A percentile compares a stretch with the other conserved stretches of the same genome.
phyloP scores from a whole-genome alignment of 73 alveolate species.

The Tetrahymena malaccensis region DNA sequence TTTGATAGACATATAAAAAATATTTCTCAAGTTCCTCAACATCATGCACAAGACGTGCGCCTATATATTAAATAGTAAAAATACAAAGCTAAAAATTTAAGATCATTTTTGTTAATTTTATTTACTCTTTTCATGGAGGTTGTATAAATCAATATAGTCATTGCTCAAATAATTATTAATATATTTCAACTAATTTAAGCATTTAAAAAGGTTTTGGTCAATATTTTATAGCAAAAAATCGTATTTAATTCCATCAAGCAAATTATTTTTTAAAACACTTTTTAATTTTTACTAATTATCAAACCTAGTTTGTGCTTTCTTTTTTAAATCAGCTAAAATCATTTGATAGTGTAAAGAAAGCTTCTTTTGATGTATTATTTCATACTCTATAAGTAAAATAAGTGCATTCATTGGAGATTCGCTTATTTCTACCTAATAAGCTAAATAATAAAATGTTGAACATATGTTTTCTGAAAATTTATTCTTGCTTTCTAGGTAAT shows the following conservation, averaged over 20 bases:
- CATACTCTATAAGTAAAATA: background rate
- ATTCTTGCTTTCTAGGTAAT: background rate
- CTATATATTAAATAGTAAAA: background rate
- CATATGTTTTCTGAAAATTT: background rate
- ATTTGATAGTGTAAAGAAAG: background rate
- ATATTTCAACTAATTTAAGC: background rate
- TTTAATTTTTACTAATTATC: background rate
- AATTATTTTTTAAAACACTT: background rate
- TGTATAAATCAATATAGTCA: background rate
- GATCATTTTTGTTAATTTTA: background rate
- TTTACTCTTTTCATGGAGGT: background rate
- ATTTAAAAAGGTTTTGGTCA: background rate
- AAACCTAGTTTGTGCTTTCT: background rate
- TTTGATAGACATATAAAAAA: background rate
- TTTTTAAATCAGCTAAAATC: background rate
- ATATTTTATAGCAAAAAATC: background rate
- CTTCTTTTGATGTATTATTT: background rate
- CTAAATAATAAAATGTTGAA: background rate
- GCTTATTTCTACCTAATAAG: background rate
- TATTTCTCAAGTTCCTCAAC: background rate
- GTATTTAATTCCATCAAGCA: background rate
- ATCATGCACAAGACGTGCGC: background rate
- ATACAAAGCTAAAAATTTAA: too few relatives aligned
- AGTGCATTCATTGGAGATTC: background rate
- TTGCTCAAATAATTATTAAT: background rate